Evolutionary conservation across 176 grass and related monocot species (phyloP), one percentile per base, ranked within the genome.

Genomic region (Areca catechu): DNA sequence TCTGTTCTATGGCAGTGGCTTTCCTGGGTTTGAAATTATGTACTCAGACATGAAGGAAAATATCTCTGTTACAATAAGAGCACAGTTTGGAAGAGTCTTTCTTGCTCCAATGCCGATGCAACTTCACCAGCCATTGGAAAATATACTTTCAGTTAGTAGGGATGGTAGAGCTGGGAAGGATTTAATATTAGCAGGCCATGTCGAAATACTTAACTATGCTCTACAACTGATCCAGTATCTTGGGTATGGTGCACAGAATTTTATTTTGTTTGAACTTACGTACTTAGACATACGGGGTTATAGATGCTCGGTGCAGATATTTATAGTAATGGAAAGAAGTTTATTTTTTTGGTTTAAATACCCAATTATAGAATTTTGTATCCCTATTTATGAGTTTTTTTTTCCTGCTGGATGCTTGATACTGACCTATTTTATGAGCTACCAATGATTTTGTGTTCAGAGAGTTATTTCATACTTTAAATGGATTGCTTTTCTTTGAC

Each of bases 11-110:
- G 56, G 50, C 66, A 95, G 90, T 67, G 79, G 76, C n/a, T 89
- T 83, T 61, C 53, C 72, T 0, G 78, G 81, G 62, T 85, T 85
- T 37, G 66, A 74, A 80, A 75, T 89, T 43, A 55, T 55, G n/a
- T 82, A 95, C 73, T 85, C 89, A 15, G 78, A 95, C 62, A 43
- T 18, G 27, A 37, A 58, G 50, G 81, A 82, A 80, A 95, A 89
- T 60, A 75, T 95, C 57, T 95, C 89, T 22, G 85, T 95, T 65
- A 85, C 57, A 58, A 68, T 86, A 62, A 80, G 56, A 65, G 79
- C 85, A 57, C 56, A 75, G 54, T 85, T 21, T 20, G 89, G 89
- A 22, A 89, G 47, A 27, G 60, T 89, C 21, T 85, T 50, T 66
- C 73, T 95, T 73, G 76, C 85, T 75, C 80, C 85, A 20, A 66